phyloP scores from a whole-genome alignment of 1,284 basidiomycete genomes.

The Cutaneotrichosporon cyanovorans region DNA sequence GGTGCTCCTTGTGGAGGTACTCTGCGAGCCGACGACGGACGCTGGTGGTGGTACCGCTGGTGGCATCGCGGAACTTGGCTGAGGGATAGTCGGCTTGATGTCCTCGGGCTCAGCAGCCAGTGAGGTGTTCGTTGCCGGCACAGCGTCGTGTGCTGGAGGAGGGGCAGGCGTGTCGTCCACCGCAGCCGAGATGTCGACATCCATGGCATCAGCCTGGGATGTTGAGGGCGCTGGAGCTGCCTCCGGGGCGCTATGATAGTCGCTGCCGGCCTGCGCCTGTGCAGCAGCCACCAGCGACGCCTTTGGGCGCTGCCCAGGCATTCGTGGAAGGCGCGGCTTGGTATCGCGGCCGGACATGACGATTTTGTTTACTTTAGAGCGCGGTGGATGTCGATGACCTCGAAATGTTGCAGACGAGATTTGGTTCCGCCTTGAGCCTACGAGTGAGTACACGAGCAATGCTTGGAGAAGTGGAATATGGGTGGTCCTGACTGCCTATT shows the following conservation, averaged over 20 bases:
- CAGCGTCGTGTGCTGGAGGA: not conserved
- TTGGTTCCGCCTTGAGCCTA: too few species aligned
- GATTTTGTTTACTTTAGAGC: too few species aligned
- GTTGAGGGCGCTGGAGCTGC: not conserved
- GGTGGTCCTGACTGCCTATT: too few species aligned
- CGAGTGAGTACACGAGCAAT: too few species aligned
- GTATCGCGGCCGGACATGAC: too few species aligned
- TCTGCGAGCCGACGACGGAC: not conserved
- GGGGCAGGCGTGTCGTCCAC: not conserved
- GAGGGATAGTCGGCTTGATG: too few species aligned
- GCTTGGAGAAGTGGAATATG: too few species aligned
- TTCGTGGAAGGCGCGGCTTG: constrained; percentile 11
- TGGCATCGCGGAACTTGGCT: too few species aligned
- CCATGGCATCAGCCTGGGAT: not conserved
- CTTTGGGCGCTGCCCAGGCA: constrained; percentile 11
- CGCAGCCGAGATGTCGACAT: constrained; percentile 1
- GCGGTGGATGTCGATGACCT: too few species aligned
- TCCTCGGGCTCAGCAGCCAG: not conserved
- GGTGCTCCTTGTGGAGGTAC: not conserved
- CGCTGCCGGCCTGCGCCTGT: not conserved
- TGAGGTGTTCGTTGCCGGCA: not conserved
- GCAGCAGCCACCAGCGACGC: constrained; percentile 12
- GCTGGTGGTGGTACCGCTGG: not conserved
- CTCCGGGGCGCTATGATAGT: not conserved
- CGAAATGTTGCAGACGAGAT: too few species aligned